phyloP scores from a whole-genome alignment of 2,329 filamentous ascomycete species.

The Zymoseptoria crescenta region DNA sequence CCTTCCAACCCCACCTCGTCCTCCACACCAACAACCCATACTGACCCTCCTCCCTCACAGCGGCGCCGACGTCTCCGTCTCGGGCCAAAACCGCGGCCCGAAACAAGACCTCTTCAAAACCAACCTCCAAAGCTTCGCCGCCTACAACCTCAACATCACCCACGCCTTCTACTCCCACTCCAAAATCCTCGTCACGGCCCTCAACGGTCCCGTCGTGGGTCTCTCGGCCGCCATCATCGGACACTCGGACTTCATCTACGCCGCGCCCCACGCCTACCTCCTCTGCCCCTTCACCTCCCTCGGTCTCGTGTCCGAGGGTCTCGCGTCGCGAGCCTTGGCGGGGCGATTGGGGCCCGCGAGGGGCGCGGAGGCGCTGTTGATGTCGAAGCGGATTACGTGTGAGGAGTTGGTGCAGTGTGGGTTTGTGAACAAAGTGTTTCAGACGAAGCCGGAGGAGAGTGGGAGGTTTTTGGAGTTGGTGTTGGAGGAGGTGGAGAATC shows the following conservation, averaged over 20 bases:
- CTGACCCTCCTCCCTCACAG: conserved; percentile 37
- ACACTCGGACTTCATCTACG: conserved; percentile 89
- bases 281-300: conserved; percentile 87
- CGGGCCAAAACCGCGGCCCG: conserved; percentile 18
- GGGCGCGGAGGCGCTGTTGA: conserved; percentile 88
- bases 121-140: conserved; percentile 64
- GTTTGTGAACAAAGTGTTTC: conserved; percentile 80
- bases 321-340: conserved; percentile 69
- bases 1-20: neutral
- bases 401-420: conserved; percentile 68
- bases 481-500: conserved; percentile 69
- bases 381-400: conserved; percentile 68
- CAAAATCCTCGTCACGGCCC: conserved; percentile 82
- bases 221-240: conserved; percentile 76
- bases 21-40: neutral
- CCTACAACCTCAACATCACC: conserved; percentile 79
- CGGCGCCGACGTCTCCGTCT: conserved; percentile 67
- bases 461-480: conserved; percentile 65
- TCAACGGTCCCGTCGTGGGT: conserved; percentile 87
- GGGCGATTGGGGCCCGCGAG: conserved; percentile 69
- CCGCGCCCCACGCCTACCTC: conserved; percentile 69
- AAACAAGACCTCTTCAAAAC: conserved; percentile 40
- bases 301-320: conserved; percentile 84
- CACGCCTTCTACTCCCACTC: conserved; percentile 87
- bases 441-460: conserved; percentile 51